Conservation (phyloP, 331 rosid genomes). For the Pyrus hybrid region DNA sequence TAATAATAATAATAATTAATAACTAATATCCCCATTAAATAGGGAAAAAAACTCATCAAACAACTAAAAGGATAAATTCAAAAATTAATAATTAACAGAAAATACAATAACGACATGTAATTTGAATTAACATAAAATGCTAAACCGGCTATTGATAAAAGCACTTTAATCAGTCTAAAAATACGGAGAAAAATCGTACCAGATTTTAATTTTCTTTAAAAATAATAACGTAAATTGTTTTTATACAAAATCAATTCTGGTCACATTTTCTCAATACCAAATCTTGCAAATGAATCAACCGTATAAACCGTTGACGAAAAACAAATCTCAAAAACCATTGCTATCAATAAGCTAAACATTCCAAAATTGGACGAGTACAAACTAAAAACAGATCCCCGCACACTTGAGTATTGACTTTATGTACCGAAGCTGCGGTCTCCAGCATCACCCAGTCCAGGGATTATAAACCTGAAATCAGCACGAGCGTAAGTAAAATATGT, state of each 20-base stretch:
- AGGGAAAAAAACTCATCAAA: too few relatives aligned
- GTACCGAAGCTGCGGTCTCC: conserved; percentile 92
- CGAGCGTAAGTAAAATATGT: neutral
- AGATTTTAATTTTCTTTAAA: too few relatives aligned
- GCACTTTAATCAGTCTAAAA: too few relatives aligned
- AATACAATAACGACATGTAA: too few relatives aligned
- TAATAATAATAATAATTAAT: too few relatives aligned
- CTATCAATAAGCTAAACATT: neutral
- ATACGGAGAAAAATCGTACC: too few relatives aligned
- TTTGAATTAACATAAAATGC: too few relatives aligned
- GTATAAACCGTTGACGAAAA: neutral
- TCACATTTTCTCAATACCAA: neutral
- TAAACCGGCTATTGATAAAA: too few relatives aligned
- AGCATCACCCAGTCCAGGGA: conserved; percentile 96
- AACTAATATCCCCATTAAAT: too few relatives aligned
- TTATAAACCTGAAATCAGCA: conserved; percentile 54
- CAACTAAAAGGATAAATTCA: too few relatives aligned
- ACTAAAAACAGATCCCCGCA: neutral
- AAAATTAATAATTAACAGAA: too few relatives aligned
- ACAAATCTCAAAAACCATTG: neutral
- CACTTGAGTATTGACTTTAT: conserved; percentile 7
- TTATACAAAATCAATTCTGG: neutral
- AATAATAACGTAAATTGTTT: neutral
- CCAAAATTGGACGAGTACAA: conserved; percentile 19
- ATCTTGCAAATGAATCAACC: neutral